Base-by-base conservation (phyloP, 352 stramenopile genomes). In the Halophytophthora batemanensis region DNA sequence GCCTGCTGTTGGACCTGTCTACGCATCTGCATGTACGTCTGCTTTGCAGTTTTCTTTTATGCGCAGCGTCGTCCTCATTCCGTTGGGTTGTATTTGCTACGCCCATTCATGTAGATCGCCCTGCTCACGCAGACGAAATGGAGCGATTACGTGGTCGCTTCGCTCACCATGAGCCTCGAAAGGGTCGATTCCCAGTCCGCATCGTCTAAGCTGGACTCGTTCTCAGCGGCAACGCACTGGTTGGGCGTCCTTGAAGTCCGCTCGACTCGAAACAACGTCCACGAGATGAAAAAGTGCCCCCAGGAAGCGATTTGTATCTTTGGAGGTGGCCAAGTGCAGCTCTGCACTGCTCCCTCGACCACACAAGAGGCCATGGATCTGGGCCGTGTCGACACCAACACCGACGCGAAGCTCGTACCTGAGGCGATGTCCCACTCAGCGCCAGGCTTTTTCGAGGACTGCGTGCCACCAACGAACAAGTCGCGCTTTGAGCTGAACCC, bases 41-140 rank as follows among this genome's bases (percentile, higher is more conserved):
- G 10, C 12, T 23, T 39, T 2, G 7, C 36, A 39, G 14, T 22
- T 4, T 34, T 17, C 31, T 6, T 21, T 34, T 21, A 40, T 56
- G 13, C 22, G 19, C 11, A n/a, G 17, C 7, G 31, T 11, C 34
- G 38, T 34, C 2, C 21, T 8, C 18, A 34, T 34, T 17, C 2
- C 1, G 25, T 15, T 12, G 13, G 22, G 10, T 15, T 12, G 15
- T 37, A 10, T 13, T 46, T 42, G n/a, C n/a, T n/a, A n/a, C n/a
- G n/a, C n/a, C n/a, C n/a, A n/a, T n/a, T n/a, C n/a, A n/a, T n/a
- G n/a, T 54, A 88, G 78, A 67, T 85, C 25, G 70, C 64, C 22
- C 69, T 81, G 39, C 40, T 90, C 31, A 73, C 74, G n/a, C 77
- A 87, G 53, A 87, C 79, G 3, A 46, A 70, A 42, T 90, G 79